A percentile compares a stretch with the other conserved stretches of the same genome.
Conservation (phyloP, 768 basidiomycete genomes). For the Kwoniella botswanensis region DNA sequence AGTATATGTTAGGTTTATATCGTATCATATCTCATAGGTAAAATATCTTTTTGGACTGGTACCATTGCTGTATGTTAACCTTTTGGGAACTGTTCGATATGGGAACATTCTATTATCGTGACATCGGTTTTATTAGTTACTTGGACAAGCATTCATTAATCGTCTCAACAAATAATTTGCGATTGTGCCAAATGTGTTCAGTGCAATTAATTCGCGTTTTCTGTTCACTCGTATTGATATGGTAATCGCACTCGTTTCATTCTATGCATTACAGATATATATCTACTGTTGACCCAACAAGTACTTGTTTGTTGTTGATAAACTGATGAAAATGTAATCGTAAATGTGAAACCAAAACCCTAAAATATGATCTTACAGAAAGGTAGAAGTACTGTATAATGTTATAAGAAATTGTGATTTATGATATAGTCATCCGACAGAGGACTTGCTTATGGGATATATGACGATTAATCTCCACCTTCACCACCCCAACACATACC, state of each 20-base stretch:
- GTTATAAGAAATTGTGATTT: neutral
- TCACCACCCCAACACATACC: slow-evolving; percentile 38
- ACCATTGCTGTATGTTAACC: neutral
- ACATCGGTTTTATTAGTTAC: too few relatives aligned
- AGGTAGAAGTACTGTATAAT: neutral
- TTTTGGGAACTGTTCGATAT: too few relatives aligned
- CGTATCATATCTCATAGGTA: neutral
- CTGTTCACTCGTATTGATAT: neutral
- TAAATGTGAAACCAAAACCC: neutral
- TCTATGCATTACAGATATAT: neutral
- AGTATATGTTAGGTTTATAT: neutral
- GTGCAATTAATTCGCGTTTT: neutral
- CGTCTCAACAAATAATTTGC: too few relatives aligned
- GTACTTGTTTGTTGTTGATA: too few relatives aligned
- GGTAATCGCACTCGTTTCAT: too few relatives aligned
- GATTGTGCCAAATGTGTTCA: too few relatives aligned
- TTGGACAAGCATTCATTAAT: too few relatives aligned
- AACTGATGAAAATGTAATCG: too few relatives aligned
- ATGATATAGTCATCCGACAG: neutral
- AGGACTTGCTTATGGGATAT: too few relatives aligned
- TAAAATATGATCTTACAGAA: neutral
- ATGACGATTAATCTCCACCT: neutral
- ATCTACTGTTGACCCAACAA: neutral
- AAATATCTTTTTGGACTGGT: neutral
- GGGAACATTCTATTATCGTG: too few relatives aligned